phyloP scores from a whole-genome alignment of 208 protist genomes.

The Tritrichomonas musculus region DNA sequence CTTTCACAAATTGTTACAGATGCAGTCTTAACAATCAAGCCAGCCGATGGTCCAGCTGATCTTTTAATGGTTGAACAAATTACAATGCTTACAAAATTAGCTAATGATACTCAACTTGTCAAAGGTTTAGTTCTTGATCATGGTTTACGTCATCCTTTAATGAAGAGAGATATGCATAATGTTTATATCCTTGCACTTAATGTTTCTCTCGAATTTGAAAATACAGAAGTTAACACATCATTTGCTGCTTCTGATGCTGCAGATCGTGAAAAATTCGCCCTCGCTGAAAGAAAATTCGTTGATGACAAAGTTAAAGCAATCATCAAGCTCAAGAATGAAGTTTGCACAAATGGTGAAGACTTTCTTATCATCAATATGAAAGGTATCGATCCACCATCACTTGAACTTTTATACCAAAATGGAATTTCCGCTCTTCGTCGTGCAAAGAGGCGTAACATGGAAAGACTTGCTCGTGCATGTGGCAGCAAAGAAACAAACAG shows the following conservation, averaged over 20 bases:
- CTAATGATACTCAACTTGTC: constrained; percentile 75
- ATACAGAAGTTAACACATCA: constrained; percentile 82
- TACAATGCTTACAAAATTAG: constrained; percentile 91
- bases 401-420: constrained; percentile 95
- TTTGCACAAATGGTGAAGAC: constrained; percentile 70
- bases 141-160: constrained; percentile 92
- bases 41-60: constrained; percentile 67
- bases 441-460: constrained; percentile 80
- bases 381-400: constrained; percentile 98
- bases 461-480: constrained; percentile 70
- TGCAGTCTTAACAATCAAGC: constrained; percentile 45
- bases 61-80: constrained; percentile 99
- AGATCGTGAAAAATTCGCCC: constrained; percentile 88
- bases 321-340: constrained; percentile 93
- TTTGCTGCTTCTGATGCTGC: constrained; percentile 93
- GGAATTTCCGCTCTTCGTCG: constrained; percentile 94
- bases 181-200: constrained; percentile 96
- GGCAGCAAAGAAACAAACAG: constrained; percentile 93
- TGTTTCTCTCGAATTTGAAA: constrained; percentile 99
- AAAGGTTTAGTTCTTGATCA: constrained; percentile 99
- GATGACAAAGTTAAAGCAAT: constrained; percentile 91
- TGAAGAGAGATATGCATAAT: constrained; percentile 78
- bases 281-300: constrained; percentile 65
- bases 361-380: constrained; percentile 99
- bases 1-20: constrained; percentile 55